Conservation (phyloP, 345 rosid species). For the Noccaea bulbosa region DNA sequence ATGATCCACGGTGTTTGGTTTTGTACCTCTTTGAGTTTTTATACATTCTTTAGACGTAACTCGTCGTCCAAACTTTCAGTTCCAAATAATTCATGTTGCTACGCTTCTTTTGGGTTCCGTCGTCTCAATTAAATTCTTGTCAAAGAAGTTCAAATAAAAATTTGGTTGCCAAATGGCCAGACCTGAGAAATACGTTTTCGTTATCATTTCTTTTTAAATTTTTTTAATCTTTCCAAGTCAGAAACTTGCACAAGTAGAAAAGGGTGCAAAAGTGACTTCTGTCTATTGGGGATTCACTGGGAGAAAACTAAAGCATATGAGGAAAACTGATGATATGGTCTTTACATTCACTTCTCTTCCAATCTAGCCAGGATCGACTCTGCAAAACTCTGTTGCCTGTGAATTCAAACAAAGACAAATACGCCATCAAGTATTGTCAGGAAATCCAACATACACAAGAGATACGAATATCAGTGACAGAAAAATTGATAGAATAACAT, state of each 20-base stretch:
- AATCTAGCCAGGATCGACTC: constrained; percentile 71
- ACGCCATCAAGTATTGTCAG: constrained; percentile 1
- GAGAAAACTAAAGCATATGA: too few species aligned
- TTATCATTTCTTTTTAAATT: too few species aligned
- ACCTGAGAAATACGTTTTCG: background rate
- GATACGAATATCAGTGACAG: background rate
- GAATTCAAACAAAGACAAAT: constrained; percentile 25
- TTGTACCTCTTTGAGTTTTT: constrained; percentile 40
- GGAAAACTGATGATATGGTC: background rate
- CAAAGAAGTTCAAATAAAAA: constrained; percentile 1
- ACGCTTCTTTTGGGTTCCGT: constrained; percentile 14
- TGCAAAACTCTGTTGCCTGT: constrained; percentile 88
- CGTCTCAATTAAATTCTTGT: background rate
- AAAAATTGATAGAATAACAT: constrained; percentile 41
- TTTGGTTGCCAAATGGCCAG: background rate
- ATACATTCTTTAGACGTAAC: constrained; percentile 43
- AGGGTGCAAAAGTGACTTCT: background rate
- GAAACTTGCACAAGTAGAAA: constrained; percentile 4
- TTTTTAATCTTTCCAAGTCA: background rate
- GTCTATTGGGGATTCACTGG: background rate
- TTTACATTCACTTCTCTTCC: constrained; percentile 62
- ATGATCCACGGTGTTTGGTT: constrained; percentile 41
- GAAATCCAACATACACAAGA: constrained; percentile 2
- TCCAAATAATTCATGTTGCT: constrained; percentile 36
- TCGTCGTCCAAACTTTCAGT: constrained; percentile 31